Base-by-base conservation (phyloP, 768 basidiomycete genomes). In the Mycena rosella region DNA sequence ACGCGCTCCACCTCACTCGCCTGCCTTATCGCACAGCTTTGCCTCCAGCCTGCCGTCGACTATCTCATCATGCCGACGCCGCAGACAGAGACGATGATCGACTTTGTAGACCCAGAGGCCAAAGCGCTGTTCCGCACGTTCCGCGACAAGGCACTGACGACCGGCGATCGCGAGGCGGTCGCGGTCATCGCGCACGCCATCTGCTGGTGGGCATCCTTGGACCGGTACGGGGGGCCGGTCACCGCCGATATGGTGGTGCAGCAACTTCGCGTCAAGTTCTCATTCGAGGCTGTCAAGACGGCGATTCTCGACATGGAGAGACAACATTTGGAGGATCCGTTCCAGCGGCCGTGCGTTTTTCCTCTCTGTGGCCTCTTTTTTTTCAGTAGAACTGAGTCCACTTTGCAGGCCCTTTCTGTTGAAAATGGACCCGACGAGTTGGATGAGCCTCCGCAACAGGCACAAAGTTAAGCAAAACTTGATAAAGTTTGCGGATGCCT, bases 121-220 rank as follows among this genome's bases (percentile, higher is more conserved):
- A 56, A 64, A n/a, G 30, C 30, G 18, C 22, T 47, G 34, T 64
- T 64, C 54, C 34, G 44, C 30, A 18, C 2, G 2, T 22, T 48
- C 29, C 53, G 63, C 36, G 63, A 63, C 2, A 63, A 45, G 26
- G 62, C 62, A 4, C 18, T 63, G 1, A 63, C 62, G 3, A 36
- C 62, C 7, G 62, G 62, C 3, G 62, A 63, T 5, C 29, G 22
- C 10, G 53, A 63, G 53, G 34, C 53, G 13, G 26, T 56, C 2
- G 62, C 62, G 0, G n/a, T 63, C 10, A 26, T 63, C 26, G 44
- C 62, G 29, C 62, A 63, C 17, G 52, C 44, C 10, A 22, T 63
- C 40, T 55, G 62, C 26, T 63, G 62, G 62, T 55, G 52, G 62
- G 45, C 42, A 13, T 63, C 52, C 1, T 24, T 30, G n/a, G 53